Conservation (phyloP, 129 eudicot genomes). For the Chrysanthemum makinoi region DNA sequence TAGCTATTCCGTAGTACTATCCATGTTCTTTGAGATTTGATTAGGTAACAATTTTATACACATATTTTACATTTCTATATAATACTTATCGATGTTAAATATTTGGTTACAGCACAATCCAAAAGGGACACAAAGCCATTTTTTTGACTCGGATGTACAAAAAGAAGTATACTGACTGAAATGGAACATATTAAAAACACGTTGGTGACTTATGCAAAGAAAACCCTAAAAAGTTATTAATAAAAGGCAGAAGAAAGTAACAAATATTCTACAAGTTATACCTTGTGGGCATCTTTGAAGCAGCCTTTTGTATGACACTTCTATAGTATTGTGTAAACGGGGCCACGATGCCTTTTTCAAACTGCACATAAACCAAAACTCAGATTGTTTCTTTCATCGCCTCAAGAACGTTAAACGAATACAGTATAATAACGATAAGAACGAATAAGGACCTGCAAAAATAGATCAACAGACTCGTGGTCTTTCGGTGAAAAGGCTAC, state of each 20-base stretch:
- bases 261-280: neutral
- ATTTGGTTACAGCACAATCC: too few relatives aligned
- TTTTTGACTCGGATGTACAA: too few relatives aligned
- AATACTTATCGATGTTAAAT: too few relatives aligned
- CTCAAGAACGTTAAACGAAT: neutral
- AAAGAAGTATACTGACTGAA: too few relatives aligned
- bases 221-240: too few relatives aligned
- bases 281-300: constrained; percentile 44
- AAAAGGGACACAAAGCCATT: too few relatives aligned
- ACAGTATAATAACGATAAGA: neutral
- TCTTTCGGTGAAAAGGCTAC: constrained; percentile 90
- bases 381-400: constrained; percentile 8
- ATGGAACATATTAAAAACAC: too few relatives aligned
- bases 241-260: neutral
- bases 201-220: too few relatives aligned
- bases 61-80: too few relatives aligned
- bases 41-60: too few relatives aligned
- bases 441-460: constrained; percentile 64
- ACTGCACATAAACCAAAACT: constrained; percentile 45
- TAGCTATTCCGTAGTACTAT: too few relatives aligned
- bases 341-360: constrained; percentile 55
- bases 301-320: constrained; percentile 78
- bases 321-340: constrained; percentile 82
- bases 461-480: constrained; percentile 67
- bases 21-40: too few relatives aligned